Base-by-base conservation (phyloP, 1,284 basidiomycete genomes). In the Mycosarcoma mackinlayi region DNA sequence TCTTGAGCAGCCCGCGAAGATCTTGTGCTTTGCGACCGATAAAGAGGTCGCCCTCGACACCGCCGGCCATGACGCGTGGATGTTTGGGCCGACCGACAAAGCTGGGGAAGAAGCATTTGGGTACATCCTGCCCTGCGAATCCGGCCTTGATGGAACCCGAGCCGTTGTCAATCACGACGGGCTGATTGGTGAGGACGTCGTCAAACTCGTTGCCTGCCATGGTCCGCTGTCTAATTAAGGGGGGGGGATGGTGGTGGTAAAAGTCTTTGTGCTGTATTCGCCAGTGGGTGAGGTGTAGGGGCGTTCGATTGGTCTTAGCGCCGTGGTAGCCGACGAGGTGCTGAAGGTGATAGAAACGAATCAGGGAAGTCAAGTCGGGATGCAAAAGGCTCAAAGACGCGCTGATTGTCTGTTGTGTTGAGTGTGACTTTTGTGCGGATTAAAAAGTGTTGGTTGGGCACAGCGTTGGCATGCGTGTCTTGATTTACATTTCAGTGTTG, bases 101-200 rank as follows among this genome's bases (percentile, higher is more conserved):
- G 56, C 64, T 74, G 3, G 81, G 81, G 53, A 83, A 83, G 68
- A 79, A 82, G 47, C 75, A 80, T 27, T 79, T 83, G 30, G 81
- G 81, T 16, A 74, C 73, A 54, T 80, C 79, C 24, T 79, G 73
- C 7, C 81, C 81, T 11, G 81, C 81, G 39, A 83, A 83, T 4
- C 81, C 81, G 4, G 80, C 80, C 50, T 83, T 83, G 65, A 83
- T 78, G 11, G 77, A 81, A 14, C 81, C 81, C 2, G 80, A 81
- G 11, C 80, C 80, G 55, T 80, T 80, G 67, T 83, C 81, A 34
- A 83, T 79, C 11, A 83, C 81, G 42, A 83, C 81, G 13, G 81
- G 81, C 58, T 83, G 81, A 64, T 83, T 83, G 52, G 80, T 81
- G 34, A 83, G 79, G 40, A 81, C 81, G 45, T 83, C 79, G 47